Evolutionary conservation across 2,329 filamentous ascomycete species (phyloP).

Genomic region (Fusarium nelsonii): DNA sequence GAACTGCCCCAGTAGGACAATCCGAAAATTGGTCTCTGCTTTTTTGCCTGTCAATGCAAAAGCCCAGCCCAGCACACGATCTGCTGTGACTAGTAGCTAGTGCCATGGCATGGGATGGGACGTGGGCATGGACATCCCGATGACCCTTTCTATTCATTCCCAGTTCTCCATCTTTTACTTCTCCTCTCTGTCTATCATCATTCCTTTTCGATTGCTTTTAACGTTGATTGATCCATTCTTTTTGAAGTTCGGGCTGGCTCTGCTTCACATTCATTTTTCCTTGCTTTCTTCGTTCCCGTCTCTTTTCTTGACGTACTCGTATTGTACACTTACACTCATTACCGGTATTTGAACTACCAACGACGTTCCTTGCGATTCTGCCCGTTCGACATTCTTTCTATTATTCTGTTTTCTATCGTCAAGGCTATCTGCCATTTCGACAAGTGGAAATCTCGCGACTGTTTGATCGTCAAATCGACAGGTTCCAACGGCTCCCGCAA

Average conservation of each 20-base stretch:
- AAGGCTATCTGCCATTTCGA: constrained; percentile 1
- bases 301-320: constrained; percentile 13
- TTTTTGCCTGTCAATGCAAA: constrained; percentile 24
- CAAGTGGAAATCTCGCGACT: constrained; percentile 12
- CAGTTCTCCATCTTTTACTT: constrained; percentile 37
- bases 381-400: constrained; percentile 43
- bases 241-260: constrained; percentile 43
- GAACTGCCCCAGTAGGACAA: constrained; percentile 13
- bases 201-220: constrained; percentile 41
- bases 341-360: constrained; percentile 20
- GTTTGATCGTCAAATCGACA: constrained; percentile 25
- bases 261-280: constrained; percentile 38
- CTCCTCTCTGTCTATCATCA: constrained; percentile 34
- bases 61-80: background rate
- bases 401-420: constrained; percentile 5
- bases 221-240: constrained; percentile 32
- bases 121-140: constrained; percentile 18
- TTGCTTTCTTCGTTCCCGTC: constrained; percentile 18
- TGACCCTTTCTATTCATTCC: constrained; percentile 21
- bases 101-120: no score
- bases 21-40: constrained; percentile 1
- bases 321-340: constrained; percentile 25
- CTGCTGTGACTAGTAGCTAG: constrained; percentile 4
- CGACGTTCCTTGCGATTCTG: constrained; percentile 40
- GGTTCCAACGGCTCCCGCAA: constrained; percentile 31